A percentile compares a stretch with the other conserved stretches of the same genome.
Evolutionary conservation across 148 eudicot species (phyloP).

Genomic region (Hydrangea macrophylla): DNA sequence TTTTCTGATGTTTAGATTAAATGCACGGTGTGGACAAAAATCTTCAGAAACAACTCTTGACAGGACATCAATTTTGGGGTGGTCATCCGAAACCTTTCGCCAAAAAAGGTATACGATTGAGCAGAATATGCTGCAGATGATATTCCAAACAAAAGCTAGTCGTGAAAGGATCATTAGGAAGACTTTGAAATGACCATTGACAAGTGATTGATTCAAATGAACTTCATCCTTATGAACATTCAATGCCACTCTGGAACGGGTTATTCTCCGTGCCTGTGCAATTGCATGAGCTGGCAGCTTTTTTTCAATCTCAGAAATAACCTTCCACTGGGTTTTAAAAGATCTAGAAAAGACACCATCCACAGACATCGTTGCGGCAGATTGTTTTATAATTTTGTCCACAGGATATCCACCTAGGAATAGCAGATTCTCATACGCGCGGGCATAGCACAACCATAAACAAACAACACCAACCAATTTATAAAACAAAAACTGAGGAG

Average conservation of each 20-base stretch:
- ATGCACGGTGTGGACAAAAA: conserved; percentile 32
- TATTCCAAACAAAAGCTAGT: conserved; percentile 40
- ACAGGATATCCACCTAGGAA: conserved; percentile 56
- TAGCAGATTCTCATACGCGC: conserved; percentile 54
- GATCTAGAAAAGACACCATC: conserved; percentile 27
- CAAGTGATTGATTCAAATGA: conserved; percentile 10
- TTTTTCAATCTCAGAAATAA: conserved; percentile 62
- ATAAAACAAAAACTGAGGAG: conserved; percentile 39
- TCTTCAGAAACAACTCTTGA: conserved; percentile 24
- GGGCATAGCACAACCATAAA: conserved; percentile 27
- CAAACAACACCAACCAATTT: conserved; percentile 42
- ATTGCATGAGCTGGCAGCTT: conserved; percentile 66
- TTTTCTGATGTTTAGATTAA: conserved; percentile 47
- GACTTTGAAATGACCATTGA: conserved; percentile 16
- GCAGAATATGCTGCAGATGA: conserved; percentile 28
- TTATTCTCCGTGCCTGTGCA: conserved; percentile 65
- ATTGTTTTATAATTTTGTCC: conserved; percentile 25
- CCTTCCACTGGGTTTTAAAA: conserved; percentile 45
- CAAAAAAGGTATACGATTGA: conserved; percentile 20
- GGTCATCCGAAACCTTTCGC: conserved; percentile 20
- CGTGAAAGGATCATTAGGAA: conserved; percentile 33
- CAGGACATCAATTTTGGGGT: conserved; percentile 15
- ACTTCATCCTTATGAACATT: conserved; percentile 21
- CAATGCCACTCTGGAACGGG: conserved; percentile 46
- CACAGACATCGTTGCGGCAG: conserved; percentile 34